Evolutionary conservation across 129 eudicot species (phyloP).

Genomic region (Flaveria ramosissima): DNA sequence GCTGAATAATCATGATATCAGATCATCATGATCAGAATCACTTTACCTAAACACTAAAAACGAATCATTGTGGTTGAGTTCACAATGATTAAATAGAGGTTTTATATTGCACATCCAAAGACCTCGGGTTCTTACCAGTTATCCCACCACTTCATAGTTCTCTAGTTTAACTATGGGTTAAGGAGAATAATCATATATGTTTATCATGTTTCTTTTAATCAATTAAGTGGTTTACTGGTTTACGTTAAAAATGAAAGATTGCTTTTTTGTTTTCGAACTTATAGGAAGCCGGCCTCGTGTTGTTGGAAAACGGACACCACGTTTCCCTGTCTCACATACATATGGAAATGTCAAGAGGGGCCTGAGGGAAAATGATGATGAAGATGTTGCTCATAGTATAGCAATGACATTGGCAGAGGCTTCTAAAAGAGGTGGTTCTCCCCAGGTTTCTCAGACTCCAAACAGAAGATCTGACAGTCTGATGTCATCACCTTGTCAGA

Average conservation of each 20-base stretch:
- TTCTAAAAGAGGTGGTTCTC: constrained; percentile 83
- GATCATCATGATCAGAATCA: not conserved
- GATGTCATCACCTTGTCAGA: constrained; percentile 55
- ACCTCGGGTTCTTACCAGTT: not conserved
- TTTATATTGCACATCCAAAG: not conserved
- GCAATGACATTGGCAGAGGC: constrained; percentile 89
- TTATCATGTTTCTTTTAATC: constrained; percentile 15
- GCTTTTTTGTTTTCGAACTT: constrained; percentile 26
- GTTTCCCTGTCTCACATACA: constrained; percentile 72
- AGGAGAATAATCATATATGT: constrained; percentile 18
- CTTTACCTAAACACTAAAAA: not conserved
- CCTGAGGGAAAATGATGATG: constrained; percentile 56
- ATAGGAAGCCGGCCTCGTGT: constrained; percentile 80
- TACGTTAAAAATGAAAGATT: constrained; percentile 17
- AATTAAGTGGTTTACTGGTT: constrained; percentile 8
- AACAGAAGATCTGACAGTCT: constrained; percentile 50
- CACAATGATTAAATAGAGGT: not conserved
- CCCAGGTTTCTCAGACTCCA: constrained; percentile 73
- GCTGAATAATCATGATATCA: not conserved
- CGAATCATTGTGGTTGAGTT: not conserved
- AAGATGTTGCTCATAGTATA: constrained; percentile 75
- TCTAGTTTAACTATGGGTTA: constrained; percentile 18
- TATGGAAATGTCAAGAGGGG: constrained; percentile 56
- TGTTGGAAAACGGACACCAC: constrained; percentile 97
- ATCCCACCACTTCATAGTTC: constrained; percentile 5